These are phyloP conservation scores for Sarcodon sp. DNA, from an alignment of 768 basidiomycete species.

Conservation along the genomic window DNA sequence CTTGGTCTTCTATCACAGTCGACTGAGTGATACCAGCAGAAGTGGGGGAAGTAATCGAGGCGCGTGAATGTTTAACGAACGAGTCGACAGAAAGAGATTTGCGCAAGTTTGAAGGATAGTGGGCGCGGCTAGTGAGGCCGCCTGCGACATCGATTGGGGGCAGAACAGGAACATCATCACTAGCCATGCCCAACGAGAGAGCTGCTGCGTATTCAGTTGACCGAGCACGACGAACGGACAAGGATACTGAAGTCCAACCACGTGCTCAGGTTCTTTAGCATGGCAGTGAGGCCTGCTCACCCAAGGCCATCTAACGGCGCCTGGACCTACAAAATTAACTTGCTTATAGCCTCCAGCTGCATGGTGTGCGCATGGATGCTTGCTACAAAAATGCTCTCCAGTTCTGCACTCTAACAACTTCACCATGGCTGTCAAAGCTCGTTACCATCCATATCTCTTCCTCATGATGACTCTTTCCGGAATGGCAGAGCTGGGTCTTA, in stretches of 20 bases:
- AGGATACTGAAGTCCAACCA: no score
- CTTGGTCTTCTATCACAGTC: constrained; percentile 2
- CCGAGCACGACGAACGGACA: no score
- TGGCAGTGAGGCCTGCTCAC: no score
- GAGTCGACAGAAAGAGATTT: constrained; percentile 76
- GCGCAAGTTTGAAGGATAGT: constrained; percentile 30
- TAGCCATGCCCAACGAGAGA: background rate
- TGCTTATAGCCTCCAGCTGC: background rate
- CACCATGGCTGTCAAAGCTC: constrained; percentile 6
- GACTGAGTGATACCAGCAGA: constrained; percentile 22
- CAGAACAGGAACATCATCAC: constrained; percentile 23
- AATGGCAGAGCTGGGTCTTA: constrained; percentile 63
- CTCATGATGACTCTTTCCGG: constrained; percentile 51
- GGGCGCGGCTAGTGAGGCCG: background rate
- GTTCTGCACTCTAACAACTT: background rate
- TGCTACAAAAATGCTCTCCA: background rate
- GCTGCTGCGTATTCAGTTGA: no score
- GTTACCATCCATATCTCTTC: constrained; percentile 21
- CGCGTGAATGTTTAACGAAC: constrained; percentile 26
- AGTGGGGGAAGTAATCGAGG: background rate
- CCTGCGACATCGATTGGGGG: constrained; percentile 22
- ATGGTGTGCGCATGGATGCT: background rate
- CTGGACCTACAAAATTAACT: background rate
- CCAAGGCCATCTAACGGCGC: constrained; percentile 1
- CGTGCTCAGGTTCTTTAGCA: no score